Base-by-base conservation (phyloP, 441 rosid species). In the Erodium trifolium region DNA sequence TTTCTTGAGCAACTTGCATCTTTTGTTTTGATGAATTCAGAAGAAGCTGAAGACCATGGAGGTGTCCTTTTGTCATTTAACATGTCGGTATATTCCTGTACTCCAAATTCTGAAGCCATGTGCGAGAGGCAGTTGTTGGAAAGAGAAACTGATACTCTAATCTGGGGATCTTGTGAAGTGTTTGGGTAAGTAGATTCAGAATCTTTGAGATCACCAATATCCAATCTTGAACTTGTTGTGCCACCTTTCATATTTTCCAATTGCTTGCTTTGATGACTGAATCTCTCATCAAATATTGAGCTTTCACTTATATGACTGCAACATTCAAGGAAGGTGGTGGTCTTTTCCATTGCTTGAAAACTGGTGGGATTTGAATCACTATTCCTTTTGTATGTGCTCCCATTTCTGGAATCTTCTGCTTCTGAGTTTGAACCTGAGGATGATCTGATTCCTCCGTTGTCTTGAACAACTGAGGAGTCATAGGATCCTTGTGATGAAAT, bases 401-500 rank as follows among this genome's bases (percentile, higher is more conserved):
- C 75, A 64, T 67, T 43, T 31, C 81, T 73, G 65, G 84, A 73
- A 74, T 85, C 81, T 70, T 88, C 90, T 68, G 85, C 78, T 67
- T 83, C 89, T 37, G 93, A 83, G 71, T 83, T 82, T 71, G 85
- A 84, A 70, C 86, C 74, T 41, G 86, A 83, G 68, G 72, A 73
- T 67, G 88, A 83, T 73, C 81, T 78, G 75, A 83, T 76, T 77
- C 83, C 80, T 67, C 80, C 82, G 57, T 64, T 72, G 59, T 76
- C 82, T 73, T 83, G 87, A 64, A 77, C 70, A 62, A 82, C 76
- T 3, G 80, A 85, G 76, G 80, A 85, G 76, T 77, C 85, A 37
- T 75, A 78, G 73, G 87, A 86, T 68, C 80, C 86, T 79, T 83
- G 91, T 27, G 91, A 85, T 75, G 94, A 86, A 63, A 85, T 72